Percentiles rank a stretch among this genome's conserved stretches.
Evolutionary conservation across 768 basidiomycete species (phyloP).

Genomic region (Suillus discolor): DNA sequence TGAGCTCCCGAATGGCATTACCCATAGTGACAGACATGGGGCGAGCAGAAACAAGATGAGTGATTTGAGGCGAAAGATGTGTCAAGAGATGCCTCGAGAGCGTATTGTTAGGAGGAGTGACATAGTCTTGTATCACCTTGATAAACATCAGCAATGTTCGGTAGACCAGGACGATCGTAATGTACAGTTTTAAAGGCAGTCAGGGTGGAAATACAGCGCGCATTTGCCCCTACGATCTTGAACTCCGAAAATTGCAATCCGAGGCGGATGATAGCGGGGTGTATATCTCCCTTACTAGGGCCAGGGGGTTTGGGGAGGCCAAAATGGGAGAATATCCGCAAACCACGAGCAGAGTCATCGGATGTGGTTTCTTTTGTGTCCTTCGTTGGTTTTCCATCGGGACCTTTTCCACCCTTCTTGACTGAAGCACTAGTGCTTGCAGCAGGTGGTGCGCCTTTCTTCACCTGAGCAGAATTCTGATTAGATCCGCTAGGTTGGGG

Average conservation of each 20-base stretch:
- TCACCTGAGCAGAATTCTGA: slow-evolving; percentile 34
- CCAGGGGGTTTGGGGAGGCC: slow-evolving; percentile 62
- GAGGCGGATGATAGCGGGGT: slow-evolving; percentile 84
- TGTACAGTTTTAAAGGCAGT: slow-evolving; percentile 89
- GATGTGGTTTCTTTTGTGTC: slow-evolving; percentile 26
- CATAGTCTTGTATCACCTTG: slow-evolving; percentile 90
- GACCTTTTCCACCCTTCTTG: slow-evolving; percentile 28
- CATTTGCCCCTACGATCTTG: slow-evolving; percentile 92
- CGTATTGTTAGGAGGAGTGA: slow-evolving; percentile 83
- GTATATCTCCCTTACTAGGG: slow-evolving; percentile 80
- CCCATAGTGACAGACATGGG: slow-evolving; percentile 95
- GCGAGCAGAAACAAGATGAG: slow-evolving; percentile 82
- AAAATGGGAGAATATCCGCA: slow-evolving; percentile 87
- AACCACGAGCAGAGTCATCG: slow-evolving; percentile 52
- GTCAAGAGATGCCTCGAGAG: slow-evolving; percentile 91
- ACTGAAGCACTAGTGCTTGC: slow-evolving; percentile 19
- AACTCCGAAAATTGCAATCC: slow-evolving; percentile 92
- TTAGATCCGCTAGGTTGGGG: slow-evolving; percentile 19
- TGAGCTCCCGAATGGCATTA: slow-evolving; percentile 91
- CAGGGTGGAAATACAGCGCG: slow-evolving; percentile 90
- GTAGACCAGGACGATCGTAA: slow-evolving; percentile 14
- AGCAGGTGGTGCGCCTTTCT: slow-evolving; percentile 18
- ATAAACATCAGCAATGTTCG: neutral
- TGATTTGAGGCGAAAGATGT: slow-evolving; percentile 91
- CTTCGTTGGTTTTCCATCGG: slow-evolving; percentile 21